These are phyloP conservation scores for Pyronema omphalodes DNA, from an alignment of 495 filamentous ascomycete species.

Conservation along the genomic window DNA sequence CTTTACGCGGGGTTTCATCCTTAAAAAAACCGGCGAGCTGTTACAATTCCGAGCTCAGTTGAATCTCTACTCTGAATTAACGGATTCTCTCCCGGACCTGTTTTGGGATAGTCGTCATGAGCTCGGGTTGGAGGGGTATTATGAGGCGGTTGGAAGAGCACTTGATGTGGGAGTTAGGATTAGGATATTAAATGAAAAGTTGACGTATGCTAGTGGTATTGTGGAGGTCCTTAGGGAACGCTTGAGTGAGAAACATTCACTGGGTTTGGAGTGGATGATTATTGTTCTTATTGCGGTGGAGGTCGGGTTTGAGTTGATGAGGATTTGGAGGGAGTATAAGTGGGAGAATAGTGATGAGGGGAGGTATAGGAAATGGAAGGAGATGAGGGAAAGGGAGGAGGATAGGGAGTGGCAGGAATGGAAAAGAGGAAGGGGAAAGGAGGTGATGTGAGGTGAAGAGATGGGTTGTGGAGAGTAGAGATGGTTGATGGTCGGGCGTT, in stretches of 20 bases:
- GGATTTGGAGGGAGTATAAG: constrained; percentile 39
- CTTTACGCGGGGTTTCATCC: constrained; percentile 58
- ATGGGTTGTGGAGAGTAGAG: background rate
- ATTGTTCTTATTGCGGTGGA: constrained; percentile 86
- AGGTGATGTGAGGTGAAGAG: background rate
- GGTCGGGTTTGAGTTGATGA: constrained; percentile 50
- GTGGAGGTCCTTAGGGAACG: constrained; percentile 74
- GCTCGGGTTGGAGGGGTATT: constrained; percentile 75
- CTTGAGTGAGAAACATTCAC: constrained; percentile 73
- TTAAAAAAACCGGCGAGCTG: constrained; percentile 88
- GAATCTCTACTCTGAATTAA: constrained; percentile 93
- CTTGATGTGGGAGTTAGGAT: constrained; percentile 88
- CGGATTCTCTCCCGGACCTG: constrained; percentile 82
- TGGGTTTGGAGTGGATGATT: constrained; percentile 90
- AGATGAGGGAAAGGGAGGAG: constrained; percentile 12
- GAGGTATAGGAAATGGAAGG: constrained; percentile 17
- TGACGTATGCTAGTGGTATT: constrained; percentile 95
- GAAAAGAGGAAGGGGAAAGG: constrained; percentile 2
- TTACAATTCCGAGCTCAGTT: constrained; percentile 76
- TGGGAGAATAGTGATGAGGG: constrained; percentile 29
- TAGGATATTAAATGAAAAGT: constrained; percentile 81
- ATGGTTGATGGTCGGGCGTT: background rate
- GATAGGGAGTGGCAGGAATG: constrained; percentile 15
- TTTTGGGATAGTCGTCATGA: constrained; percentile 92
- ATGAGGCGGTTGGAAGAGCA: constrained; percentile 75